Evolutionary conservation across 192 early-diverging fungal species (phyloP), one percentile per base, ranked within the genome.

Genomic region (Umbelopsis sp.): DNA sequence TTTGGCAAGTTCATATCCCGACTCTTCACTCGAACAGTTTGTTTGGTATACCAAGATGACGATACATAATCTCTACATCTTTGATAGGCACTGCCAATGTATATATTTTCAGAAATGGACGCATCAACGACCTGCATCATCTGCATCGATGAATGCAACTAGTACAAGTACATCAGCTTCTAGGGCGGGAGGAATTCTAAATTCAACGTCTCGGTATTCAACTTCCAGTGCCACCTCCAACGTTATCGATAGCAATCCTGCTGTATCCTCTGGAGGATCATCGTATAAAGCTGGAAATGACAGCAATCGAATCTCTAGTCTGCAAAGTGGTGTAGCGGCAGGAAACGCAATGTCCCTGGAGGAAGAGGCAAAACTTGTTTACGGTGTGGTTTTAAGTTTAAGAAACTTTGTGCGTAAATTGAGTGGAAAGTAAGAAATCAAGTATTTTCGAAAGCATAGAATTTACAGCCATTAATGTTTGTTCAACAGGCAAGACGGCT

Each of bases 281-380:
- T 64, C 70, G 48, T 49, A 69, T 64, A 49, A 68, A 70, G 23
- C 49, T 46, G 41, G 45, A 20, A 33, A 46, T 4, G 65, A 48
- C 9, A 66, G 44, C 45, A 66, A 46, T 23, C 46, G 46, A 2
- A 33, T 45, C 22, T 49, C 49, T 23, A 49, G 68, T 21, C 35
- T 52, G 18, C 76, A 78, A 50, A 73, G 71, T 48, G 76, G 71
- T 47, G 66, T 78, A 8, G 70, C 78, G 3, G 76, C 82, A 61
- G 84, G 86, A 50, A 86, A 79, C 55, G 70, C 76, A 47, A 86
- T 90, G 67, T 85, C 82, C 20, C 73, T 84, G 69, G 87, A 92
- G 64, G 95, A 98, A 72, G 93, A 98, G 66, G 90, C 92, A 0
- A 98, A 98, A 75, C 87, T 98, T 18, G 94, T 98, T 18, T 98